These are phyloP conservation scores for Neospermospora avenae DNA, from an alignment of 2,329 filamentous ascomycete species.

Conservation along the genomic window DNA sequence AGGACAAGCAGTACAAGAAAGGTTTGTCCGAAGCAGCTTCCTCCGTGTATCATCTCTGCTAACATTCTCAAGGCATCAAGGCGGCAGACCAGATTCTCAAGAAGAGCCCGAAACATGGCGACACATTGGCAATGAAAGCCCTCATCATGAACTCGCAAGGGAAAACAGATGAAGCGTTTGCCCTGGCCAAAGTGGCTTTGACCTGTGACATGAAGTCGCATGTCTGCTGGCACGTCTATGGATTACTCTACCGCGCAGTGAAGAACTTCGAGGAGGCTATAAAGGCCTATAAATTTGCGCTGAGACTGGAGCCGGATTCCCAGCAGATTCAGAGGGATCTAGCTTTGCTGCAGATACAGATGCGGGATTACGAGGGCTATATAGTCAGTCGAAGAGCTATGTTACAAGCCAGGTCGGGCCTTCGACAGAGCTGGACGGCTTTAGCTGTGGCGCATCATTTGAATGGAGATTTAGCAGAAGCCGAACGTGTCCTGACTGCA, in stretches of 20 bases:
- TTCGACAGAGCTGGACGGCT: conserved; percentile 97
- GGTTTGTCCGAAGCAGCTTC: conserved; percentile 45
- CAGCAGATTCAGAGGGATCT: conserved; percentile 91
- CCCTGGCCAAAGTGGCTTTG: conserved; percentile 85
- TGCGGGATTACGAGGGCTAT: conserved; percentile 93
- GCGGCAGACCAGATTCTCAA: conserved; percentile 93
- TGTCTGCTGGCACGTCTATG: conserved; percentile 99
- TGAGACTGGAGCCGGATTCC: conserved; percentile 91
- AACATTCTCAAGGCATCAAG: conserved; percentile 65
- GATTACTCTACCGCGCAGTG: conserved; percentile 83
- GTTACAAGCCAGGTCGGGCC: conserved; percentile 75
- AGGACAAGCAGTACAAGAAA: conserved; percentile 97
- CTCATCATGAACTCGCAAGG: conserved; percentile 91
- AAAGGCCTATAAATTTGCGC: conserved; percentile 96
- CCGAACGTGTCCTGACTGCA: conserved; percentile 85
- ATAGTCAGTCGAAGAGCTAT: conserved; percentile 85
- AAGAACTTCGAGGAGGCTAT: conserved; percentile 99
- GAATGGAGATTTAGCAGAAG: conserved; percentile 77
- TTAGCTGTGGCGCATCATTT: conserved; percentile 91
- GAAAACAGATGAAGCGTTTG: conserved; percentile 91
- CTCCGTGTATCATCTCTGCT: conserved; percentile 15
- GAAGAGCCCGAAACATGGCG: conserved; percentile 93
- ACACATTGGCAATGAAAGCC: conserved; percentile 98
- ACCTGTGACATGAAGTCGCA: conserved; percentile 98
- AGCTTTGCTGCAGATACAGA: conserved; percentile 90